These are phyloP conservation scores for Amaranthus palmeri DNA, from an alignment of 148 eudicot species.

Conservation along the genomic window DNA sequence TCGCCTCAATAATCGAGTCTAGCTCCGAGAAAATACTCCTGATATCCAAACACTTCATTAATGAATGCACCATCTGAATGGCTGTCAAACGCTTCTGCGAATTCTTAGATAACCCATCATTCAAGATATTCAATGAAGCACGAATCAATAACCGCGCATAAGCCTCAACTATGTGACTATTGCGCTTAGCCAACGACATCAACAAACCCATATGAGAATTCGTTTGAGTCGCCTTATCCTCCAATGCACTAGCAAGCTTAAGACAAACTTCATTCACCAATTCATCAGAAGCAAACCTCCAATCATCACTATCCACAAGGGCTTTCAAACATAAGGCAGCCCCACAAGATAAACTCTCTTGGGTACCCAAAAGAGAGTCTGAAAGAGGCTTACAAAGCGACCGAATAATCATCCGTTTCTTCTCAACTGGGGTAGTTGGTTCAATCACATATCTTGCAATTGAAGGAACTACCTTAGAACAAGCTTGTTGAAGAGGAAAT, in stretches of 20 bases:
- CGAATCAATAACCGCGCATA: slow-evolving; percentile 72
- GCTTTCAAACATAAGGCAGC: slow-evolving; percentile 93
- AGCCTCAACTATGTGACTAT: slow-evolving; percentile 69
- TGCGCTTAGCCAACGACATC: slow-evolving; percentile 79
- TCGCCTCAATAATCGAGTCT: slow-evolving; percentile 54
- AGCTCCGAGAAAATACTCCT: slow-evolving; percentile 68
- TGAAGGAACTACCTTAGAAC: slow-evolving; percentile 92
- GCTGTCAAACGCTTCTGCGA: slow-evolving; percentile 77
- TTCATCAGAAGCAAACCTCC: slow-evolving; percentile 85
- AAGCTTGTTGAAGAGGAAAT: slow-evolving; percentile 93
- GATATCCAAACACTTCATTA: slow-evolving; percentile 83
- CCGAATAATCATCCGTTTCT: slow-evolving; percentile 58
- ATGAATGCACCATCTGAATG: slow-evolving; percentile 81
- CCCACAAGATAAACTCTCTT: slow-evolving; percentile 80
- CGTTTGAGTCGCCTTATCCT: slow-evolving; percentile 52
- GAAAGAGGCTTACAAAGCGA: slow-evolving; percentile 91
- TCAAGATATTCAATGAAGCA: slow-evolving; percentile 60
- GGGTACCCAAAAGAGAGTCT: slow-evolving; percentile 60
- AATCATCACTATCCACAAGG: slow-evolving; percentile 81
- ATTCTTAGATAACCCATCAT: slow-evolving; percentile 40
- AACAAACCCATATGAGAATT: slow-evolving; percentile 87
- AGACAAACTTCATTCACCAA: slow-evolving; percentile 86
- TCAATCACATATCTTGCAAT: slow-evolving; percentile 89
- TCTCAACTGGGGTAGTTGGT: slow-evolving; percentile 65
- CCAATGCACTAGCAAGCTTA: slow-evolving; percentile 72